Evolutionary conservation across 371 early-diverging fungal species (phyloP).

Genomic region (Neoconidiobolus thromboides): DNA sequence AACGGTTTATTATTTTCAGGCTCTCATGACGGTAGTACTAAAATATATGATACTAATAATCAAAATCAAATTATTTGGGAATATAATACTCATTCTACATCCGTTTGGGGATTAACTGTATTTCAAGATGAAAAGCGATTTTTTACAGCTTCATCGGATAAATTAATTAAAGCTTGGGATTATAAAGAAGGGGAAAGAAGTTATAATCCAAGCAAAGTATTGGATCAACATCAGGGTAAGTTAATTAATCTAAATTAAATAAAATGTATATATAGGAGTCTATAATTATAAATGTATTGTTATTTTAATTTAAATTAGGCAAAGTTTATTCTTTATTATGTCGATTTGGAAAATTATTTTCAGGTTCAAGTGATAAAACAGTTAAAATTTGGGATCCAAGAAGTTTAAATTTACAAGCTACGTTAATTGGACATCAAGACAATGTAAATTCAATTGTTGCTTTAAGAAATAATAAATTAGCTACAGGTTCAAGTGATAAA

Average conservation of each 20-base stretch:
- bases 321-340: constrained; percentile 33
- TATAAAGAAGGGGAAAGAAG: constrained; percentile 10
- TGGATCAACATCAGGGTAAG: constrained; percentile 16
- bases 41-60: constrained; percentile 11
- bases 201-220: constrained; percentile 3
- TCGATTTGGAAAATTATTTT: constrained; percentile 20
- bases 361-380: constrained; percentile 38
- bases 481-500: constrained; percentile 32
- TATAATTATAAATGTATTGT: too few relatives aligned
- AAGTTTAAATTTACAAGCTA: constrained; percentile 24
- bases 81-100: constrained; percentile 27
- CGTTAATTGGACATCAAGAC: constrained; percentile 33
- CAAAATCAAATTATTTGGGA: constrained; percentile 7
- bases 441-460: constrained; percentile 32
- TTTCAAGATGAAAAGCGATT: constrained; percentile 19
- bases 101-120: constrained; percentile 41
- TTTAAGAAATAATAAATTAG: constrained; percentile 17
- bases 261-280: too few relatives aligned
- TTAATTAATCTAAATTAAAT: too few relatives aligned
- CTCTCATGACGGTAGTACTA: constrained; percentile 35
- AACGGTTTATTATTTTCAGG: constrained; percentile 28
- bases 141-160: constrained; percentile 36
- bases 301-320: constrained; percentile 13
- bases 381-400: constrained; percentile 36
- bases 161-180: constrained; percentile 28